Evolutionary conservation across 108 stramenopile species (phyloP).

Genomic region (Chaetoceros tenuissimus): DNA sequence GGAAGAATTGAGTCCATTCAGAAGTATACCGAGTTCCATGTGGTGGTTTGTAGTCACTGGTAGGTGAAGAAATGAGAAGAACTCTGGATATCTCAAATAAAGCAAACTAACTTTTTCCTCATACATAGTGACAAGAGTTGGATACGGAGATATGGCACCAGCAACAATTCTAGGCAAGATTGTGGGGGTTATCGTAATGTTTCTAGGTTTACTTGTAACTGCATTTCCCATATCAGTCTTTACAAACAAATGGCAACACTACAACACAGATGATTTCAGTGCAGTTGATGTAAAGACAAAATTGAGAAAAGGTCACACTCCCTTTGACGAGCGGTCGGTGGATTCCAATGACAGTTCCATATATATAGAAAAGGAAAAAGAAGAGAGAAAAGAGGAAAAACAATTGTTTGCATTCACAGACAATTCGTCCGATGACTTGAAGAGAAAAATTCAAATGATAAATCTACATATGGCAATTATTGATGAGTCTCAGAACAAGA

Average conservation of each 20-base stretch:
- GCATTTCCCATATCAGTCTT: conserved; percentile 77
- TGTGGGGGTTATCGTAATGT: conserved; percentile 46
- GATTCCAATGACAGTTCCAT: not conserved
- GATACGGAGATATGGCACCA: conserved; percentile 49
- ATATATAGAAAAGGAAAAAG: too few relatives aligned
- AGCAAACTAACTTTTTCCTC: too few relatives aligned
- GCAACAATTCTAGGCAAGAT: conserved; percentile 36
- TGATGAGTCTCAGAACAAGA: not conserved
- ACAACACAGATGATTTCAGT: conserved; percentile 10
- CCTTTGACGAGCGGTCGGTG: not conserved
- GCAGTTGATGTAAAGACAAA: conserved; percentile 4
- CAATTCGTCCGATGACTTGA: not conserved
- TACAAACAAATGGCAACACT: conserved; percentile 66
- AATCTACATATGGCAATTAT: not conserved
- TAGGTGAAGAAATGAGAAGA: too few relatives aligned
- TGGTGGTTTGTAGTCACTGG: conserved; percentile 79
- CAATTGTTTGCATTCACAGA: too few relatives aligned
- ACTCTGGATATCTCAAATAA: too few relatives aligned
- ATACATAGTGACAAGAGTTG: conserved; percentile 71
- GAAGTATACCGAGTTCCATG: conserved; percentile 44
- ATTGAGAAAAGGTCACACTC: too few relatives aligned
- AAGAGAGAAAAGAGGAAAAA: not conserved
- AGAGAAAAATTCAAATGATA: not conserved
- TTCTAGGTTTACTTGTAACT: conserved; percentile 55
- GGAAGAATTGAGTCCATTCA: conserved; percentile 55